Percentiles rank a stretch among this genome's conserved stretches.
phyloP scores from a whole-genome alignment of 371 early-diverging fungal genomes.

The Apophysomyces sp. region DNA sequence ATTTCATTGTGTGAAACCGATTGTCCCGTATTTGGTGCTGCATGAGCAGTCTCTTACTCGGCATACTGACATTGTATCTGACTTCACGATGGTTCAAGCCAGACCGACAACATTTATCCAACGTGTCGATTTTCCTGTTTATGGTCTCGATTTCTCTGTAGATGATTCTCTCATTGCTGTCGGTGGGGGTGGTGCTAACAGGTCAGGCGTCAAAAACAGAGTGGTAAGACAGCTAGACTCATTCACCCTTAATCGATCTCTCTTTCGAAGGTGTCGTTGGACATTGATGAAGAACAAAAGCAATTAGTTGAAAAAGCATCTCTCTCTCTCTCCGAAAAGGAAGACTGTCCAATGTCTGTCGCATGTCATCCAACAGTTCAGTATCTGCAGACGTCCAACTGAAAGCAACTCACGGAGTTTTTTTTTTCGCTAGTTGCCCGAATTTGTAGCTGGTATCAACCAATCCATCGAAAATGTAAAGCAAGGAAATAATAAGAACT shows the following conservation, averaged over 20 bases:
- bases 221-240: slow-evolving; percentile 38
- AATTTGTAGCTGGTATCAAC: slow-evolving; percentile 58
- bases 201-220: slow-evolving; percentile 64
- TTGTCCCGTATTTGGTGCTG: too few species aligned
- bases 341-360: slow-evolving; percentile 69
- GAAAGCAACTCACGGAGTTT: neutral
- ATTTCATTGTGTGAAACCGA: too few species aligned
- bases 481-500: slow-evolving; percentile 53
- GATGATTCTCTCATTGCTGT: slow-evolving; percentile 54
- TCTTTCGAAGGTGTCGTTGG: slow-evolving; percentile 17
- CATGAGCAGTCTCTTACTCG: too few species aligned
- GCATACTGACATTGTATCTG: too few species aligned
- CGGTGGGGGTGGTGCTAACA: slow-evolving; percentile 66
- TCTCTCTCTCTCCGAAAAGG: slow-evolving; percentile 34
- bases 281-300: slow-evolving; percentile 5
- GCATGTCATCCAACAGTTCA: slow-evolving; percentile 59
- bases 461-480: slow-evolving; percentile 40
- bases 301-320: neutral
- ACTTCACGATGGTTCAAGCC: neutral
- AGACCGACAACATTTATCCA: slow-evolving; percentile 11
- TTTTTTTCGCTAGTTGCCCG: slow-evolving; percentile 19
- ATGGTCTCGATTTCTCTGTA: slow-evolving; percentile 53
- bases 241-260: neutral
- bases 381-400: slow-evolving; percentile 12
- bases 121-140: slow-evolving; percentile 45